phyloP scores from a whole-genome alignment of 345 rosid genomes.

The Microcos paniculata region DNA sequence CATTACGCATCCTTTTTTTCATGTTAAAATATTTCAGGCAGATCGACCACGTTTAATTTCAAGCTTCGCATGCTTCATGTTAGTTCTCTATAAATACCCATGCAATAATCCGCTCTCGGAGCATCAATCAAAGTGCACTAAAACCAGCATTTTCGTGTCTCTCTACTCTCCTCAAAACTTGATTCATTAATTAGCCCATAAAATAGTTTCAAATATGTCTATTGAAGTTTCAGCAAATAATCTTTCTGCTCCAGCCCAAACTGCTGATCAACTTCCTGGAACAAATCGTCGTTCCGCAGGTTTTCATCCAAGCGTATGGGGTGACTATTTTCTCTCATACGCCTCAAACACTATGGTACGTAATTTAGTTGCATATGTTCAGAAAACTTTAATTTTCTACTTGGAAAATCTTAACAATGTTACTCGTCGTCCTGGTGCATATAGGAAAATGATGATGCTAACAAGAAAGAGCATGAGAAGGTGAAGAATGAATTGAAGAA shows the following conservation, averaged over 20 bases:
- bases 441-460: not conserved
- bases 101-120: no score
- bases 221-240: not conserved
- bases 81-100: no score
- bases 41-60: no score
- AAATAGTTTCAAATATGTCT: no score
- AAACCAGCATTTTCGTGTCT: no score
- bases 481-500: conserved; percentile 22
- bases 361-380: not conserved
- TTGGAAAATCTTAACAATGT: not conserved
- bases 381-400: not conserved
- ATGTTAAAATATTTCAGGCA: no score
- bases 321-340: not conserved
- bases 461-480: not conserved
- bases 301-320: conserved; percentile 5
- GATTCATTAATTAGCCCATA: no score
- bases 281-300: not conserved
- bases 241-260: not conserved
- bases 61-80: no score
- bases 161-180: no score
- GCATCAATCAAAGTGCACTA: no score
- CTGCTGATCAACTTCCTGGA: not conserved
- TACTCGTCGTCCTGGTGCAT: no score
- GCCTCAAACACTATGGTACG: not conserved
- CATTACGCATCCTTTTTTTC: no score